phyloP scores from a whole-genome alignment of 2,329 filamentous ascomycete genomes.

The Pestalotiopsis sp. region DNA sequence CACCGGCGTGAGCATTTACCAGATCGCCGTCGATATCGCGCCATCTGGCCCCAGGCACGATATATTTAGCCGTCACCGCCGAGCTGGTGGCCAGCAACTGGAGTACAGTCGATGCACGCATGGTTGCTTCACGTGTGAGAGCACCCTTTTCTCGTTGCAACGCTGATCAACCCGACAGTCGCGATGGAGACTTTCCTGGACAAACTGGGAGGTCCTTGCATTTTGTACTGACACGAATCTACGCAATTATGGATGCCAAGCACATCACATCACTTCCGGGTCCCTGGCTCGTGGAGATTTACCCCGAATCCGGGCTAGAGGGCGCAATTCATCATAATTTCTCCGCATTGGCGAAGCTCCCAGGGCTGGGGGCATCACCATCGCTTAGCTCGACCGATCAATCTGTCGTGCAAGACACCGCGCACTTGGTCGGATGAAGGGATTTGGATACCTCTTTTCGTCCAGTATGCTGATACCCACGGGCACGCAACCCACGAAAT shows the following conservation, averaged over 20 bases:
- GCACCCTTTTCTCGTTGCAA: neutral
- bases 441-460: no score
- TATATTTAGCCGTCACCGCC: slow-evolving; percentile 48
- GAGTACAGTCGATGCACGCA: neutral
- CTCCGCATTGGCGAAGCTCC: neutral
- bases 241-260: slow-evolving; percentile 1
- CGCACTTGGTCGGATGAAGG: no score
- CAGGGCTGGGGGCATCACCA: neutral
- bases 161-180: neutral
- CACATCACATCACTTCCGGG: neutral
- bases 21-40: slow-evolving; percentile 60
- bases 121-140: neutral
- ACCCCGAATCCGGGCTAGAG: neutral
- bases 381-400: neutral
- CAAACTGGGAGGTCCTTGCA: neutral
- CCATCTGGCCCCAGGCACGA: slow-evolving; percentile 65
- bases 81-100: neutral
- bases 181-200: neutral
- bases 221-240: neutral
- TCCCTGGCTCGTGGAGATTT: neutral
- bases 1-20: slow-evolving; percentile 64
- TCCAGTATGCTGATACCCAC: no score
- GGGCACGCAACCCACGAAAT: no score
- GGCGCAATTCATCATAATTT: neutral
- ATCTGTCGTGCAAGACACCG: no score